Base-by-base conservation (phyloP, 805 yeast species). In the Starmerella etchellsii region DNA sequence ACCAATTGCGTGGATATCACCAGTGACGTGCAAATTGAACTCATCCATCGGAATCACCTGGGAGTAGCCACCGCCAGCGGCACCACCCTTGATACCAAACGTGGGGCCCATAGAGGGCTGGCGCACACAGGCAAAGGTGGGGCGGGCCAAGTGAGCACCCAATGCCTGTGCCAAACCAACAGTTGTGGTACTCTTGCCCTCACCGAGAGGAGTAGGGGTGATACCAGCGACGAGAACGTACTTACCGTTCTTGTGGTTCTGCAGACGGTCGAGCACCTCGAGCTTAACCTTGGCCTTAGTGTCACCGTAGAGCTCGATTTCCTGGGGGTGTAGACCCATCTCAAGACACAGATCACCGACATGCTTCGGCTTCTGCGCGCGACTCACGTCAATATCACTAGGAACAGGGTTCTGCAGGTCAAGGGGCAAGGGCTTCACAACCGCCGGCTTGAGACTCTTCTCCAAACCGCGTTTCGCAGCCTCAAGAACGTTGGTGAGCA, bases 31-130 rank as follows among this genome's bases (percentile, higher is more conserved):
- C 82, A 91, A 75, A 67, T 91, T 88, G 70, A 88, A 88, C 65
- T 88, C 96, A 63, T 88, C 98, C 96, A 88, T 88, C 39, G 97
- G 97, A 54, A 88, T 87, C 34, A 88, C 97, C 65, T 88, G 97
- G 2, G 97, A 73, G 63, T 85, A 88, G 36, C 97, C 97, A 59
- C 97, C 98, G 54, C 98, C 98, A 16, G 97, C 97, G 43, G 98
- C 98, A 62, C 97, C 97, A 57, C 98, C 98, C 66, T 88, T 88
- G 54, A 88, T 85, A 61, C 98, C 98, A 55, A 88, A 88, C 16
- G 97, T 88, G 38, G 98, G 98, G 30, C 97, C 97, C 95, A 88
- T 84, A 9, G 94, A 81, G 23, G 97, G 97, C 62, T 88, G 98
- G 62, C 98, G 81, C 38, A 88, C 95, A 55, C 83, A 85, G 40